These are phyloP conservation scores for Wickerhamomyces sydowiorum DNA, from an alignment of 805 yeast species.

Conservation along the genomic window DNA sequence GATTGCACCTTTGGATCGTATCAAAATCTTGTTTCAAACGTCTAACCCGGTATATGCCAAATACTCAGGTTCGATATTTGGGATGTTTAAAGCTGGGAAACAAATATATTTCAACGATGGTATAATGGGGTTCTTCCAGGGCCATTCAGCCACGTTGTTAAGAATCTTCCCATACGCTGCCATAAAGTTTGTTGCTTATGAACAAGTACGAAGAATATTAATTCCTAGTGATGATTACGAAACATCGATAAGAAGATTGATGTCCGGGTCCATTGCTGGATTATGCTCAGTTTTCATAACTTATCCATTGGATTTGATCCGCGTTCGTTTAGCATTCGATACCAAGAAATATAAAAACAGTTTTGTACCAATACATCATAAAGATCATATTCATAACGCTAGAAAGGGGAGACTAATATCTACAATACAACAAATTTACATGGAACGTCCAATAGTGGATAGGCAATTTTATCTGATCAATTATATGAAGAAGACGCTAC, in stretches of 20 bases:
- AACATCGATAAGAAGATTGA: slow-evolving; percentile 70
- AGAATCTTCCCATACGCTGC: slow-evolving; percentile 97
- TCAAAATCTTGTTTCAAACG: slow-evolving; percentile 92
- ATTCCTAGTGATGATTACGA: slow-evolving; percentile 75
- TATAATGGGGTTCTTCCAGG: slow-evolving; percentile 77
- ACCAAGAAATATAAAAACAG: slow-evolving; percentile 34
- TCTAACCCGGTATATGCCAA: slow-evolving; percentile 82
- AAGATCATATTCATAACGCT: slow-evolving; percentile 16
- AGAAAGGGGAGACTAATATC: slow-evolving; percentile 26
- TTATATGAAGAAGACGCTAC: slow-evolving; percentile 15
- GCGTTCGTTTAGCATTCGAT: slow-evolving; percentile 90
- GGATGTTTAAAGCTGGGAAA: slow-evolving; percentile 66
- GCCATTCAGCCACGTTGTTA: slow-evolving; percentile 88
- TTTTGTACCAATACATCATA: slow-evolving; percentile 14
- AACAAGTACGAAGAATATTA: slow-evolving; percentile 74
- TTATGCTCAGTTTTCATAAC: slow-evolving; percentile 81
- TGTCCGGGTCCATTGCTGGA: slow-evolving; percentile 91
- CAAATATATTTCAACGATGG: slow-evolving; percentile 71
- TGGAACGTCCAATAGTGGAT: slow-evolving; percentile 18
- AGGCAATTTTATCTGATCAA: slow-evolving; percentile 16
- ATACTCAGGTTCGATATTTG: slow-evolving; percentile 74
- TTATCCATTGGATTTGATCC: slow-evolving; percentile 84
- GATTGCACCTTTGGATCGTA: slow-evolving; percentile 93
- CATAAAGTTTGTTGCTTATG: slow-evolving; percentile 92
- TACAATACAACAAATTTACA: slow-evolving; percentile 20